Evolutionary conservation across 148 eudicot genomes (phyloP), one percentile per base, ranked within the genome.

Genomic region (Vaccinium darrowii): DNA sequence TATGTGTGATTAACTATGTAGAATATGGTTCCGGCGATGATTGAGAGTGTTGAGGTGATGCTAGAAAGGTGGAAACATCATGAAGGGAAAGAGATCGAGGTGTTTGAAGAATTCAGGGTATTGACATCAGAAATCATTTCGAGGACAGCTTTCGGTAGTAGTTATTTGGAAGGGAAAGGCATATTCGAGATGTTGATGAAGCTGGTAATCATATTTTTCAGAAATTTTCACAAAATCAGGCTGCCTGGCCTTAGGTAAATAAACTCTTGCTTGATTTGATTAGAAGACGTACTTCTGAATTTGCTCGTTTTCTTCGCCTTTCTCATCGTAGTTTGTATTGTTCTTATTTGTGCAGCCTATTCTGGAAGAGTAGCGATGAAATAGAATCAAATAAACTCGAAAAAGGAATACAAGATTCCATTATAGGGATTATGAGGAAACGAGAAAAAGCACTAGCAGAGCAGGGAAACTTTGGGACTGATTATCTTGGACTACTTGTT

Each of bases 21-120:
- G 89, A 65, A 69, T 30, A 87, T 87, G 86, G 14, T 76, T 71
- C 89, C 84, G 19, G 86, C 79, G 50, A 87, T 84, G 88, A 62
- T 76, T 2, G 57, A 79, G 27, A 84, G 88, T 62, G 76, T 60
- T 18, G 84, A 84, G 51, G 15, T 30, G 25, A 87, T 87, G 89
- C 83, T 87, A 16, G 84, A 78, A 21, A 76, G 67, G 12, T 87
- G 89, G 89, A 78, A 33, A 25, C 16, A 81, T 53, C 47, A 33
- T 33, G 84, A 53, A 62, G 78, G 84, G 50, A 84, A 81, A 25
- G 87, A 84, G 81, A 76, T 76, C 4, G 89, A 87, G 18, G 76
- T 84, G 15, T 62, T 16, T 8, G 14, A 77, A 16, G 85, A 87
- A n/a, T 81, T 84, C 81, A 87, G 43, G 72, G 1, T 81, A 5